Evolutionary conservation across 23 red algal genomes (phyloP).

Genomic region (Porphyridium purpureum): DNA sequence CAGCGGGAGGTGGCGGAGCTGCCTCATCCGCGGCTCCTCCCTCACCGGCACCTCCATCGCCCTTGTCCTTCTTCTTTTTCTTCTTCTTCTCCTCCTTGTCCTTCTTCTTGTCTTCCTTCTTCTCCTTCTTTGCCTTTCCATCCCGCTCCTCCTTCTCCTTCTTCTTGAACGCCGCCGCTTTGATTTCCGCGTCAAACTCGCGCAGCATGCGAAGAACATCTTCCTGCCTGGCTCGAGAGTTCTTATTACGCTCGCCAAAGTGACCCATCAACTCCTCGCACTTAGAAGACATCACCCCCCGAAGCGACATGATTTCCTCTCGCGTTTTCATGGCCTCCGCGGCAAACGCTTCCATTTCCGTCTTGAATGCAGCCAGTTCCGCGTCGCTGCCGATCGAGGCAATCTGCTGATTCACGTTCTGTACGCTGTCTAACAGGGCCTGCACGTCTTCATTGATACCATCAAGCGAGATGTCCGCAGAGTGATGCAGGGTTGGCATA

Average conservation of each 20-base stretch:
- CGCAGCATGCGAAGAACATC: conserved; percentile 70
- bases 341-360: conserved; percentile 70
- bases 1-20: too few species aligned
- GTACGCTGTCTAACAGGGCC: conserved; percentile 48
- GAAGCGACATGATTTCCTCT: conserved; percentile 79
- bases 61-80: not conserved
- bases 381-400: conserved; percentile 59
- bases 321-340: conserved; percentile 50
- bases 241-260: conserved; percentile 91
- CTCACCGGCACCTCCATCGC: not conserved
- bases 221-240: conserved; percentile 55
- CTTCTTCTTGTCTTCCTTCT: conserved; percentile 2
- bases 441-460: conserved; percentile 67
- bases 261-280: conserved; percentile 58
- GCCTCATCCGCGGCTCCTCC: too few species aligned
- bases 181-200: conserved; percentile 47
- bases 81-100: not conserved
- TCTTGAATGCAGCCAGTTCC: conserved; percentile 42
- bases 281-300: conserved; percentile 68
- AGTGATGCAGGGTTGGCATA: conserved; percentile 48
- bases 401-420: conserved; percentile 56
- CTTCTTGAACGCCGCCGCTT: conserved; percentile 1
- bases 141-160: conserved; percentile 43
- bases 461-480: conserved; percentile 65
- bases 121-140: conserved; percentile 16